Base-by-base conservation (phyloP, 2,329 filamentous ascomycete species). In the Rhexocercosporidium sp. region DNA sequence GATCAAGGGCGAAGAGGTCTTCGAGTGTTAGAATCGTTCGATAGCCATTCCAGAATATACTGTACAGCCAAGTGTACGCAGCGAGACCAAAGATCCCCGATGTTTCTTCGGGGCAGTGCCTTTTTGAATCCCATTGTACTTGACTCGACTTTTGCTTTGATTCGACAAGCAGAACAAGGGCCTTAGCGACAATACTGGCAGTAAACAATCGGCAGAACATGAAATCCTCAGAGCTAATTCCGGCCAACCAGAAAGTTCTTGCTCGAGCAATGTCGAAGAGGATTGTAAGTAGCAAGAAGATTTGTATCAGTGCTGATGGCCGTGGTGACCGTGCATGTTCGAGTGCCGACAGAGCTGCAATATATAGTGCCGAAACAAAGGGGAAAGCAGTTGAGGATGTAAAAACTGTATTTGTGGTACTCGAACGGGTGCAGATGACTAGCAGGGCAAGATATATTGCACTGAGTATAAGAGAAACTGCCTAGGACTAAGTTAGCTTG, bases 61-160 rank as follows among this genome's bases (percentile, higher is more conserved):
- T 61, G 54, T 78, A 77, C 3, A 80, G 67, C 78, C 78, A 80
- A 62, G 68, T 74, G 65, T 77, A 77, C 20, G 77, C 69, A 27
- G 73, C 71, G 18, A 76, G 72, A 25, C 69, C 72, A 51, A 79
- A 76, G 8, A 79, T 70, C 7, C 77, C 72, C 37, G 71, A 75
- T 8, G 73, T 77, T 72, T 69, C 79, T 76, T 56, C 63, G 6
- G 60, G 66, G 22, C 37, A 66, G 44, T 63, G 65, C 31, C 49
- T 25, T 34, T 11, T 11, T 2, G 34, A 37, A 9, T 56, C 41
- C 64, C 29, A 64, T 22, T 41, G 27, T 51, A 65, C 51, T 51
- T 66, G 39, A 62, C 20, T 63, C 16, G 65, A 59, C 53, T 73
- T 73, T 16, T 63, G 65, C 12, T 63, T 65, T 14, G 69, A 64